Evolutionary conservation across 331 rosid species (phyloP), one percentile per base, ranked within the genome.

Genomic region (Erythrophleum ivorense): DNA sequence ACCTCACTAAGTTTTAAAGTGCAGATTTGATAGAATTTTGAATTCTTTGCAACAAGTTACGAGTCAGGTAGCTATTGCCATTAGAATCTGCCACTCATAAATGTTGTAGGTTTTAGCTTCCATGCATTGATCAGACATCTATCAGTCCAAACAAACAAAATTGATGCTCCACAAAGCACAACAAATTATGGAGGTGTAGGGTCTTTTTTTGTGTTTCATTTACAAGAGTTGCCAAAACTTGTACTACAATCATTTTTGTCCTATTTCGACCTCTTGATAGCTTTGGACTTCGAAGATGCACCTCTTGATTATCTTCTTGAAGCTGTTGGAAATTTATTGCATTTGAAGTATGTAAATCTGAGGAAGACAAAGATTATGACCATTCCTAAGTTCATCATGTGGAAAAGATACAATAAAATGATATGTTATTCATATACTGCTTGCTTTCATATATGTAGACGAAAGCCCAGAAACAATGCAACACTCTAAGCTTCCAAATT

Each of bases 331-430:
- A 67, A 72, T 66, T 71, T 87, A 7, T 21, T 78, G 7, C 66
- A 71, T 50, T 76, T 87, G 21, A 82, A 63, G 9, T 76, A 82
- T 76, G 48, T 87, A 18, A 76, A 41, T 36, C 49, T 84, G 1
- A 65, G 63, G 15, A 79, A 71, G 9, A 81, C 83, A 1, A 71
- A 66, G n/a, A 69, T 82, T 21, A 71, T 79, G 65, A 11, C 5
- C 3, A 80, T 87, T 71, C 90, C 86, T 12, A 79, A 67, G 53
- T 75, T 85, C 29, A 36, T 87, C 2, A 71, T n/a, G n/a, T n/a
- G n/a, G n/a, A n/a, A n/a, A n/a, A n/a, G n/a, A n/a, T n/a, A n/a
- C n/a, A n/a, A n/a, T n/a, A n/a, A n/a, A n/a, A n/a, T n/a, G n/a
- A n/a, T n/a, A n/a, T n/a, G n/a, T n/a, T n/a, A n/a, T n/a, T n/a